These are phyloP conservation scores for Stevia rebaudiana DNA, from an alignment of 140 eudicot species.

Conservation along the genomic window DNA sequence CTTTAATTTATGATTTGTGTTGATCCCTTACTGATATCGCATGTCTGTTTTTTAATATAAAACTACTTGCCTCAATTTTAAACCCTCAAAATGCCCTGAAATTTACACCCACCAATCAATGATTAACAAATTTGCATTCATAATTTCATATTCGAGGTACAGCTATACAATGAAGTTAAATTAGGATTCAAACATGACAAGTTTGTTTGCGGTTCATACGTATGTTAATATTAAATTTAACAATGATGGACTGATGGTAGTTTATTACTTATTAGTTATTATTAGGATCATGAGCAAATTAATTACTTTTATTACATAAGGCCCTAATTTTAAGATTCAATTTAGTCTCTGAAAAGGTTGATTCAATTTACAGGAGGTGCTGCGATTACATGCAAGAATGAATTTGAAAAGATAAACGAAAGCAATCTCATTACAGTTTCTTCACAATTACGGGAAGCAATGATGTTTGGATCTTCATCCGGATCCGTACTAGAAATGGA, in stretches of 20 bases:
- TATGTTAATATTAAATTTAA: no score
- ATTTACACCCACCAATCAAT: no score
- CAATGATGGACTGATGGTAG: no score
- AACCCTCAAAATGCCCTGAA: no score
- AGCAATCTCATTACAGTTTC: slow-evolving; percentile 58
- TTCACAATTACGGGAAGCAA: slow-evolving; percentile 56
- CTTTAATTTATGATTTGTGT: background rate
- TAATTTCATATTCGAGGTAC: background rate
- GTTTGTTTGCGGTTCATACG: no score
- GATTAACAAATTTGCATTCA: no score
- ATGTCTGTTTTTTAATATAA: no score
- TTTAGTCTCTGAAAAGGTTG: background rate
- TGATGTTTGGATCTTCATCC: slow-evolving; percentile 41
- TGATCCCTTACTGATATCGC: no score
- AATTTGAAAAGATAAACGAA: slow-evolving; percentile 75
- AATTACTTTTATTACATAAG: no score
- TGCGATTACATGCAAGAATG: slow-evolving; percentile 88
- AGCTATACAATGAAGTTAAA: background rate
- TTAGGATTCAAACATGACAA: background rate
- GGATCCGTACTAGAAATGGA: slow-evolving; percentile 63
- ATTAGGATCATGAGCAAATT: no score
- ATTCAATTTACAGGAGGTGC: slow-evolving; percentile 62
- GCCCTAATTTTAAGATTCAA: background rate
- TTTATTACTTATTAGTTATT: no score
- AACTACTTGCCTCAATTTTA: no score